Evolutionary conservation across 2,329 filamentous ascomycete genomes (phyloP).

Genomic region (Aspergillus ruber): DNA sequence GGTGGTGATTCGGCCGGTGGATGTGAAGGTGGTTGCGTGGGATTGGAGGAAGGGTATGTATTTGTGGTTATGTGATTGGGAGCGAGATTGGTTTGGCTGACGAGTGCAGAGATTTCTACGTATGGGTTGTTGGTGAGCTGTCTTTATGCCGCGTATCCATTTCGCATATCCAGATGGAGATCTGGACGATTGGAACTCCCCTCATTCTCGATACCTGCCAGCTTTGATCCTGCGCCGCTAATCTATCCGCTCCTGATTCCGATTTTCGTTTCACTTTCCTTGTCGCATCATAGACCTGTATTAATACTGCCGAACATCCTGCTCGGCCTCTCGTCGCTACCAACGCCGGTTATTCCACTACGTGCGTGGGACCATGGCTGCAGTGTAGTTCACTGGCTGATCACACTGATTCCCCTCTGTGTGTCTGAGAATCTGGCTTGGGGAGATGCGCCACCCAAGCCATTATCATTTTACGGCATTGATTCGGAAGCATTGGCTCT

Average conservation of each 20-base stretch:
- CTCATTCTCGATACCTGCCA: slow-evolving; percentile 59
- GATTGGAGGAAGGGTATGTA: slow-evolving; percentile 34
- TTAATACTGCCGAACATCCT: slow-evolving; percentile 72
- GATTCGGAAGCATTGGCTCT: slow-evolving; percentile 55
- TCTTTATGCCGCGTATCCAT: slow-evolving; percentile 48
- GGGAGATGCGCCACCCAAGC: slow-evolving; percentile 27
- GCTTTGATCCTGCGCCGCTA: slow-evolving; percentile 89
- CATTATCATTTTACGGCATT: slow-evolving; percentile 32
- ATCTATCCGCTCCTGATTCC: slow-evolving; percentile 76
- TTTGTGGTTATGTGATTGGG: not conserved
- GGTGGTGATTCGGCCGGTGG: slow-evolving; percentile 32
- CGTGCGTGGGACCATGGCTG: slow-evolving; percentile 51
- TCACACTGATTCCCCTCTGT: slow-evolving; percentile 65
- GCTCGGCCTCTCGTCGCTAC: slow-evolving; percentile 72
- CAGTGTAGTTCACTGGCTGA: slow-evolving; percentile 68
- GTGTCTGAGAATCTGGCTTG: slow-evolving; percentile 39
- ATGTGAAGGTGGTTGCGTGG: slow-evolving; percentile 25
- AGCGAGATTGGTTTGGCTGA: slow-evolving; percentile 5
- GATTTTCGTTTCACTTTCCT: slow-evolving; percentile 66
- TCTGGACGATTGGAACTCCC: slow-evolving; percentile 25
- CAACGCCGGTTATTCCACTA: slow-evolving; percentile 64
- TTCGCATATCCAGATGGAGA: slow-evolving; percentile 43
- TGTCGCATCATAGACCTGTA: slow-evolving; percentile 56
- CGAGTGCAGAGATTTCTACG: slow-evolving; percentile 26
- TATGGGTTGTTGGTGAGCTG: slow-evolving; percentile 24